phyloP scores from a whole-genome alignment of 1,284 basidiomycete genomes.

The Apiotrichum akiyoshidainum region DNA sequence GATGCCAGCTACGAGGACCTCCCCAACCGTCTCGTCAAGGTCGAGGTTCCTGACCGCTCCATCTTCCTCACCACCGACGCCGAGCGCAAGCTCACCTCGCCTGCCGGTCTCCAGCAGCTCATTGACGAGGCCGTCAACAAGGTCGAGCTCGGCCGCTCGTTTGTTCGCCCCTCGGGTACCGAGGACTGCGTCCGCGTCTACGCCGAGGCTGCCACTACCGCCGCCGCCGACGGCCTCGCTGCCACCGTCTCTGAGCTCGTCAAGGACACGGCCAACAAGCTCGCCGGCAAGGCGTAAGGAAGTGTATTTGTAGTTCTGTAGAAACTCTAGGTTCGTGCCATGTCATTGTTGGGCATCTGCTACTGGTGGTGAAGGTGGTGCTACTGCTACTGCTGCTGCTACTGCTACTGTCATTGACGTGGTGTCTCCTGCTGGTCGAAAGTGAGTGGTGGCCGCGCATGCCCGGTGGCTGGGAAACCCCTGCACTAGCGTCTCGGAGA shows the following conservation, averaged over 20 bases:
- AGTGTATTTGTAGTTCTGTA: background rate
- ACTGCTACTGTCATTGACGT: background rate
- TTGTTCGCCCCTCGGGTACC: constrained; percentile 95
- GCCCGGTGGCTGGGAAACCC: too few relatives aligned
- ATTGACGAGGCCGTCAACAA: constrained; percentile 80
- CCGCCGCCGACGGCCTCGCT: constrained; percentile 63
- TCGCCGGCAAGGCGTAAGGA: constrained; percentile 5
- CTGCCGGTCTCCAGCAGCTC: constrained; percentile 75
- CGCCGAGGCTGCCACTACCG: constrained; percentile 76
- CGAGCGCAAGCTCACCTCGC: constrained; percentile 79
- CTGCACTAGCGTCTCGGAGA: too few relatives aligned
- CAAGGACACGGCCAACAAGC: constrained; percentile 22
- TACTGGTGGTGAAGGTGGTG: too few relatives aligned
- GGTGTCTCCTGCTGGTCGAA: too few relatives aligned
- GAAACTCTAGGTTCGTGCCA: background rate
- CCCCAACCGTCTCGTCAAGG: constrained; percentile 95
- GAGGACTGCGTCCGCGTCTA: constrained; percentile 98
- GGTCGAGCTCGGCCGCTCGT: constrained; percentile 81
- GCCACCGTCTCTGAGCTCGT: constrained; percentile 37
- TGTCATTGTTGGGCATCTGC: background rate
- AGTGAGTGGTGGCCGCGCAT: too few relatives aligned
- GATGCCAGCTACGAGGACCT: constrained; percentile 89
- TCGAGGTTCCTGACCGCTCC: constrained; percentile 78
- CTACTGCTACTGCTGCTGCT: background rate
- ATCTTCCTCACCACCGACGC: constrained; percentile 91